phyloP scores from a whole-genome alignment of 345 rosid genomes.

The Streptanthus diversifolius region DNA sequence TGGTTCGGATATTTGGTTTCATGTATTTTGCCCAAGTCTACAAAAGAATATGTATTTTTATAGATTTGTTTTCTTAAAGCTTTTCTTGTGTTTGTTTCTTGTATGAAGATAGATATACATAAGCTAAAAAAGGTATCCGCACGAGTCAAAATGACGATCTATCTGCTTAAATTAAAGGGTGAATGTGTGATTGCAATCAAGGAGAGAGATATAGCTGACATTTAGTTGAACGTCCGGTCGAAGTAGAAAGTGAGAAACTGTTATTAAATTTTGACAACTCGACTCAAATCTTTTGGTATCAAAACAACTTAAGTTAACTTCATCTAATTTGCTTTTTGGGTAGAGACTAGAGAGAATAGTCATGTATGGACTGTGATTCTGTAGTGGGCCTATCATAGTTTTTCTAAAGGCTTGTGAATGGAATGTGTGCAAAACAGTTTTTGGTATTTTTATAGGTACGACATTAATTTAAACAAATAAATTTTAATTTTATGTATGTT shows the following conservation, averaged over 20 bases:
- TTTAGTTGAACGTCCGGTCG: not conserved
- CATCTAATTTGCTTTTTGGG: not conserved
- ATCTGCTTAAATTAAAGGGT: not conserved
- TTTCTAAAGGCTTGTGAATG: no score
- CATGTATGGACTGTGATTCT: not conserved
- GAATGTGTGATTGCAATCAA: constrained; percentile 3
- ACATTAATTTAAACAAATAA: no score
- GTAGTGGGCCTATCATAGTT: not conserved
- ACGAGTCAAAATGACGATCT: not conserved
- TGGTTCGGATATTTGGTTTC: no score
- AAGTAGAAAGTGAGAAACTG: not conserved
- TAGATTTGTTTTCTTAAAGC: not conserved
- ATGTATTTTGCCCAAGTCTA: no score
- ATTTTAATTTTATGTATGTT: no score
- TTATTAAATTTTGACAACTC: not conserved
- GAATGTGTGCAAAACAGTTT: no score
- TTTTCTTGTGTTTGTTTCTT: not conserved
- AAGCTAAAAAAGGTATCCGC: not conserved
- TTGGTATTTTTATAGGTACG: no score
- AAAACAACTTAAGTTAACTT: not conserved
- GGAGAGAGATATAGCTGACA: not conserved
- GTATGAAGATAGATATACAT: not conserved
- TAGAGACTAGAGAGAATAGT: not conserved
- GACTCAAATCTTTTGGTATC: not conserved
- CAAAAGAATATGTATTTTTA: not conserved